Percentiles rank a stretch among this genome's conserved stretches.
Conservation (phyloP, 768 basidiomycete genomes). For the Amanita rimosa region DNA sequence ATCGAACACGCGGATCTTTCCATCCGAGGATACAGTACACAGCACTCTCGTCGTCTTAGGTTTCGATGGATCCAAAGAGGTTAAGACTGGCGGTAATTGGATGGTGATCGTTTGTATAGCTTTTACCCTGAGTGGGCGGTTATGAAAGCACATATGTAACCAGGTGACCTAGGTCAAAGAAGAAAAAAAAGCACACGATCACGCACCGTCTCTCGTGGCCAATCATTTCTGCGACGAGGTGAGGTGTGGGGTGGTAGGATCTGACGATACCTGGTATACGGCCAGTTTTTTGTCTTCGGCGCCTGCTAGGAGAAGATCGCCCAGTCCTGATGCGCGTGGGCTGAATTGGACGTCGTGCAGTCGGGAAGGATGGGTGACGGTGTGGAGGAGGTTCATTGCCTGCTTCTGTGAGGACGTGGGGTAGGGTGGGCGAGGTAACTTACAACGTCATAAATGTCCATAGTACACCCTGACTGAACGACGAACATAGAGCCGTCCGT, state of each 20-base stretch:
- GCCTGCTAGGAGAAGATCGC: slow-evolving; percentile 61
- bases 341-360: slow-evolving; percentile 80
- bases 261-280: slow-evolving; percentile 52
- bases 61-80: slow-evolving; percentile 10
- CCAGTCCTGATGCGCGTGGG: slow-evolving; percentile 34
- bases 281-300: slow-evolving; percentile 88
- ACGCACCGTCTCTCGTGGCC: slow-evolving; percentile 81
- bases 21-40: slow-evolving; percentile 84
- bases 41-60: slow-evolving; percentile 23
- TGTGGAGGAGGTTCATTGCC: slow-evolving; percentile 72
- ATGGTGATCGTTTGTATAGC: slow-evolving; percentile 60
- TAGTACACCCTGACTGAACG: slow-evolving; percentile 62
- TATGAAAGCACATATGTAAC: background rate
- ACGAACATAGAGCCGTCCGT: slow-evolving; percentile 65
- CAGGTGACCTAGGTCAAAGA: no score
- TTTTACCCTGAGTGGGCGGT: slow-evolving; percentile 50
- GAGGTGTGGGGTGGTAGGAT: slow-evolving; percentile 36
- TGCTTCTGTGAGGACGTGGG: slow-evolving; percentile 17
- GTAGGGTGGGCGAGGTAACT: slow-evolving; percentile 9
- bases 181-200: no score
- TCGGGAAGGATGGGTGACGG: slow-evolving; percentile 67
- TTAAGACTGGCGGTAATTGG: slow-evolving; percentile 30
- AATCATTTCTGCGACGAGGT: slow-evolving; percentile 55
- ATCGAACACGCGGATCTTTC: slow-evolving; percentile 71
- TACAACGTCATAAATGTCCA: slow-evolving; percentile 82